These are phyloP conservation scores for Crithidia sp. DNA, from an alignment of 208 protist genomes.

Conservation along the genomic window DNA sequence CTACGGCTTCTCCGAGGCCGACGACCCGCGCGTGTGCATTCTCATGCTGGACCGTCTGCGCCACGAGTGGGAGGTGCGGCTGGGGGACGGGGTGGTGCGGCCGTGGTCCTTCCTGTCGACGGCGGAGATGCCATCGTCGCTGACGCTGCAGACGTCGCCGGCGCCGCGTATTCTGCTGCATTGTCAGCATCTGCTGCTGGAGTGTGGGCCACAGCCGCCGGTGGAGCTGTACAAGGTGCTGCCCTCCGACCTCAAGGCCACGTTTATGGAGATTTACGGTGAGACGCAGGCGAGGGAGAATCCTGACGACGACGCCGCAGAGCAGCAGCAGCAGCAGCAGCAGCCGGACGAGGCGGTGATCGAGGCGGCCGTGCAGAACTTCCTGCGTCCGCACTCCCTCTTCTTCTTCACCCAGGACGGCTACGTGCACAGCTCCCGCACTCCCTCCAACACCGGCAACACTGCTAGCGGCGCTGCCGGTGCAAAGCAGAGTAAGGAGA, in stretches of 20 bases:
- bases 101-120: constrained; percentile 68
- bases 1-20: constrained; percentile 24
- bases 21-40: constrained; percentile 37
- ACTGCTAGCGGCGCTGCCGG: too few relatives aligned
- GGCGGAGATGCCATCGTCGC: constrained; percentile 68
- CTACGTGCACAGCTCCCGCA: constrained; percentile 55
- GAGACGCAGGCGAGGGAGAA: background rate
- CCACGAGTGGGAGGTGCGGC: constrained; percentile 83
- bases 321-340: background rate
- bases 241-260: constrained; percentile 22
- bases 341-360: background rate
- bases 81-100: constrained; percentile 43
- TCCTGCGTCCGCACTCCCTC: constrained; percentile 73
- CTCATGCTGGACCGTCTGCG: constrained; percentile 84
- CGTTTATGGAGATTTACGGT: constrained; percentile 43
- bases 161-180: constrained; percentile 60
- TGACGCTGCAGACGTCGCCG: constrained; percentile 81
- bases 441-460: background rate
- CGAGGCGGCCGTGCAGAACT: constrained; percentile 24
- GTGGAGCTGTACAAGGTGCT: constrained; percentile 40
- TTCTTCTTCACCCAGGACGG: constrained; percentile 52
- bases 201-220: constrained; percentile 35
- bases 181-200: constrained; percentile 30
- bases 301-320: background rate
- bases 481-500: too few relatives aligned